phyloP scores from a whole-genome alignment of 345 rosid genomes.

The Streptanthus diversifolius region DNA sequence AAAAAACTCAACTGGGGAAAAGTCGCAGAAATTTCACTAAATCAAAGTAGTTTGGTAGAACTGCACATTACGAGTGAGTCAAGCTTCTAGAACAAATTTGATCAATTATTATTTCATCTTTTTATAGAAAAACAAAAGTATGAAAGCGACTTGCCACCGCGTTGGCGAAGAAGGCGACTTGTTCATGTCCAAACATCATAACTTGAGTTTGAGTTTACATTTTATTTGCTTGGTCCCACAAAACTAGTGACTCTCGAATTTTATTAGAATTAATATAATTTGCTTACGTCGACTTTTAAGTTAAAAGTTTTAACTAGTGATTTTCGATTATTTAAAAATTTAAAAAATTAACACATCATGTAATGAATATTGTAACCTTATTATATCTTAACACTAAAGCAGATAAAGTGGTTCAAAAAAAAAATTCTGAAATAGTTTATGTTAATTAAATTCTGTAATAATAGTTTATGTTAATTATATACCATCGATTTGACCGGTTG shows the following conservation, averaged over 20 bases:
- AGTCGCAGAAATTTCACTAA: neutral
- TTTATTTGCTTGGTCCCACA: neutral
- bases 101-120: constrained; percentile 10
- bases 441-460: too few relatives aligned
- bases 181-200: neutral
- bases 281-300: too few relatives aligned
- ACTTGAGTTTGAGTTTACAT: neutral
- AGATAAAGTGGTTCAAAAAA: too few relatives aligned
- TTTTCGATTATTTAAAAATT: too few relatives aligned
- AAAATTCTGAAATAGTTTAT: too few relatives aligned
- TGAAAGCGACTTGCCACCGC: constrained; percentile 14
- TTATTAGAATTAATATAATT: too few relatives aligned
- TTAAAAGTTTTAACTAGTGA: too few relatives aligned
- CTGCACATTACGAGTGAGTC: constrained; percentile 22
- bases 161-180: constrained; percentile 17
- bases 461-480: too few relatives aligned
- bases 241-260: neutral
- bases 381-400: neutral
- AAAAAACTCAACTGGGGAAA: neutral
- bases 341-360: too few relatives aligned
- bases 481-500: too few relatives aligned
- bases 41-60: neutral
- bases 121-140: neutral
- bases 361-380: neutral
- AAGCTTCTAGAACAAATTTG: constrained; percentile 24